Base-by-base conservation (phyloP, 352 stramenopile genomes). In the Globisporangium apiculatum region DNA sequence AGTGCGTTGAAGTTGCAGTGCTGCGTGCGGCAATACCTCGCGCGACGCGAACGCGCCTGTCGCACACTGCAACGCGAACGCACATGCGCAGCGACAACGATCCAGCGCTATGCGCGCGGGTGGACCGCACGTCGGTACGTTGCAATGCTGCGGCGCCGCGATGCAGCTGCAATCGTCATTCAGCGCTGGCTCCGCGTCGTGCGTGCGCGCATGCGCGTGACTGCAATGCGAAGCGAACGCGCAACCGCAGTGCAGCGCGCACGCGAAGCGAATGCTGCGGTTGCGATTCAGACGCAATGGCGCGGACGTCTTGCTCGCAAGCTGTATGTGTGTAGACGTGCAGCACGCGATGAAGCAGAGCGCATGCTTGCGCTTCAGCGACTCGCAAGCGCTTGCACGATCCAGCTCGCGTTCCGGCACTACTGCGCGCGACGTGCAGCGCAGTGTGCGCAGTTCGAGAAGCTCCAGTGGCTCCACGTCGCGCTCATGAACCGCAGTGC, bases 381-480 rank as follows among this genome's bases (percentile, higher is more conserved):
- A 15, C 50, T 87, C 11, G 72, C 73, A 18, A 73, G 68, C 37
- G 80, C 76, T 0, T 62, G 89, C 17, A 65, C 59, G 5, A 84
- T 95, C 37, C 83, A 95, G 61, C 65, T 68, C 1, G 43, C 75
- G 15, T 89, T 79, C 52, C 86, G 83, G 11, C 83, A 76, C 15
- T 92, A 83, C 47, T 41, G 72, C 24, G 75, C 76, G 40, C 79
- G 86, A 2, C 68, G 82, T 1, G 57, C 41, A 0, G 69, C 74
- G 0, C 76, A 88, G 51, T 69, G 67, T 7, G 59, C 68, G 51
- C 79, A 81, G 8, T 82, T 75, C 55, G 79, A 91, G 47, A 77
- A 77, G 58, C 72, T 93, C 47, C 84, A 85, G 64, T 86, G 72
- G 73, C 71, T 87, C 64, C 76, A 88, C 48, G 63, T 79, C 2